Evolutionary conservation across 257 asterid genomes (phyloP).

Genomic region (Henckelia pumila): DNA sequence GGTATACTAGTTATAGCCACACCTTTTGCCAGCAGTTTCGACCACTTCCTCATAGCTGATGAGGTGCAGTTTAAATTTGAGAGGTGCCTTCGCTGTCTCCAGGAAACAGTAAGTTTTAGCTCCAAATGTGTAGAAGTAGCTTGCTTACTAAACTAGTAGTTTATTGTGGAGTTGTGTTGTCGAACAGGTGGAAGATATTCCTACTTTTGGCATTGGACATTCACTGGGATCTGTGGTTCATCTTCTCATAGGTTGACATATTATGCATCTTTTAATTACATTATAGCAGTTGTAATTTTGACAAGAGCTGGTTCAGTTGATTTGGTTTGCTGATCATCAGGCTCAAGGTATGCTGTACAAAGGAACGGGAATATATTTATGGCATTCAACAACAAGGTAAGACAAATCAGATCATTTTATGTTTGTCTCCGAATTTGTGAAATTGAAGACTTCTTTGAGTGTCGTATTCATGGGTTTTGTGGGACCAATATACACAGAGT

Average conservation of each 20-base stretch:
- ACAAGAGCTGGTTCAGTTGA: constrained; percentile 22
- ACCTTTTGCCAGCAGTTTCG: constrained; percentile 95
- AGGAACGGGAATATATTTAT: constrained; percentile 79
- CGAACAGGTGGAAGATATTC: constrained; percentile 69
- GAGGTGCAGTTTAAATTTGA: constrained; percentile 91
- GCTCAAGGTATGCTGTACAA: constrained; percentile 91
- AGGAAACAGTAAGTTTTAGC: constrained; percentile 55
- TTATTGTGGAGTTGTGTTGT: constrained; percentile 25
- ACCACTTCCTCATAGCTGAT: constrained; percentile 89
- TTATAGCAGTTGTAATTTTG: background rate
- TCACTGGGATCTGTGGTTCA: constrained; percentile 91
- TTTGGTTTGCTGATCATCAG: constrained; percentile 44
- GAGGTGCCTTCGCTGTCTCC: constrained; percentile 72
- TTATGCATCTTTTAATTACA: constrained; percentile 15
- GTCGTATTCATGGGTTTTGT: constrained; percentile 7
- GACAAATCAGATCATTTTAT: background rate
- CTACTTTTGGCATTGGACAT: constrained; percentile 88
- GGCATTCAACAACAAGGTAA: constrained; percentile 92
- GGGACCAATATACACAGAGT: too few species aligned
- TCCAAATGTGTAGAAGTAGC: constrained; percentile 19
- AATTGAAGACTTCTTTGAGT: background rate
- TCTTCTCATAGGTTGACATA: constrained; percentile 70
- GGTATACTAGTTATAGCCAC: constrained; percentile 85
- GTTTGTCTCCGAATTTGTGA: constrained; percentile 10
- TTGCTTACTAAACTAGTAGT: constrained; percentile 11